phyloP scores from a whole-genome alignment of 2,329 filamentous ascomycete genomes.

The Phyllosticta citribraziliensis region DNA sequence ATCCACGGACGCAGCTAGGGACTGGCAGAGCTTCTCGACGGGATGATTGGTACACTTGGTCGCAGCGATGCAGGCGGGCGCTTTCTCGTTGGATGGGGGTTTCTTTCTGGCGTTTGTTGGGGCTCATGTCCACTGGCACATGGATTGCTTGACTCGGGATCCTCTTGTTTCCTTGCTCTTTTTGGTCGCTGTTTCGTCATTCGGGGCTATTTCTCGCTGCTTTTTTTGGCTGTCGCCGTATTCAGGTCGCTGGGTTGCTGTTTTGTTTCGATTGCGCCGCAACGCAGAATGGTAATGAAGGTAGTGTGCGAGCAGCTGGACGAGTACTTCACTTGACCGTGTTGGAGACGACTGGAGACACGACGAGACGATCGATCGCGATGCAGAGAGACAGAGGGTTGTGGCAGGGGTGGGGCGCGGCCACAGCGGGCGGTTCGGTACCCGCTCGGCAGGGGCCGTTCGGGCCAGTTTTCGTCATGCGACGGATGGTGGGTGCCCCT shows the following conservation, averaged over 20 bases:
- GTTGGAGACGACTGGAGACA: background rate
- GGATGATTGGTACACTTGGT: background rate
- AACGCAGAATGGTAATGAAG: background rate
- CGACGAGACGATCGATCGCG: background rate
- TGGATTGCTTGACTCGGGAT: background rate
- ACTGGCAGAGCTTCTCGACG: background rate
- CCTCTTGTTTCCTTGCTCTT: background rate
- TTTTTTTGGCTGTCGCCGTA: background rate
- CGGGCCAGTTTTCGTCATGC: background rate
- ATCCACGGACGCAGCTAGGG: conserved; percentile 5
- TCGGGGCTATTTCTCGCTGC: background rate
- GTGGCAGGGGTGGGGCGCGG: background rate
- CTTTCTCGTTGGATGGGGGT: too few relatives aligned
- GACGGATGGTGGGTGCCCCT: background rate
- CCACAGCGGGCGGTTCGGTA: background rate
- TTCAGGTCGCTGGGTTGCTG: background rate
- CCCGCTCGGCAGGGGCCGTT: too few relatives aligned
- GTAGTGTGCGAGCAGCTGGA: background rate
- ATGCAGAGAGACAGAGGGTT: background rate
- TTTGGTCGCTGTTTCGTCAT: background rate
- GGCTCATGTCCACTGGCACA: background rate
- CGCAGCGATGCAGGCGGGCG: background rate
- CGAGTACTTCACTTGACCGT: background rate
- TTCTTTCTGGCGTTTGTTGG: background rate
- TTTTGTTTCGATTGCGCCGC: background rate